phyloP scores from a whole-genome alignment of 495 filamentous ascomycete genomes.

The Aspergillus hancockii region DNA sequence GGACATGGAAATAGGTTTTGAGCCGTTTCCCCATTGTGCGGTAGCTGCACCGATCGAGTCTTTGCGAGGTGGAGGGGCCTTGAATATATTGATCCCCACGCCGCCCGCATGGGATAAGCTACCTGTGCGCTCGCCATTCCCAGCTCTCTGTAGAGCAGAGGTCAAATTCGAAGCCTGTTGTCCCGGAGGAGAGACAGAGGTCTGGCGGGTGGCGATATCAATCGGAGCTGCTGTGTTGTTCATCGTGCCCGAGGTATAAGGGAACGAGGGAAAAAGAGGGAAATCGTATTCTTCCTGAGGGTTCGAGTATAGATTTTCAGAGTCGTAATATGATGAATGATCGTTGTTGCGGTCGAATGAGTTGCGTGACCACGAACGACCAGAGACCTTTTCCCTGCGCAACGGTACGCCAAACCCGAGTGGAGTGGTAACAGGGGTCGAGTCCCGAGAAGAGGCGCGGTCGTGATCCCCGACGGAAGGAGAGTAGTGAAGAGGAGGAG shows the following conservation, averaged over 20 bases:
- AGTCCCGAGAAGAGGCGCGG: slow-evolving; percentile 44
- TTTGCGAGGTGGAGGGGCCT: slow-evolving; percentile 57
- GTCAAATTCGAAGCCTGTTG: slow-evolving; percentile 64
- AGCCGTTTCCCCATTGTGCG: slow-evolving; percentile 66
- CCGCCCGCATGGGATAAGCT: slow-evolving; percentile 45
- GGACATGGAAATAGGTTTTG: slow-evolving; percentile 83
- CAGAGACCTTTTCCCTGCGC: slow-evolving; percentile 40
- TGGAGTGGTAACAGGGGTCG: slow-evolving; percentile 44
- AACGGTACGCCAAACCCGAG: slow-evolving; percentile 44
- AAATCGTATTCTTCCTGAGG: slow-evolving; percentile 39
- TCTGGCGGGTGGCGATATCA: slow-evolving; percentile 64
- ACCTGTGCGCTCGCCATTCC: slow-evolving; percentile 42
- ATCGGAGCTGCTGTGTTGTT: slow-evolving; percentile 58
- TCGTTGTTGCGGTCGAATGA: slow-evolving; percentile 13
- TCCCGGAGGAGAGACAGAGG: slow-evolving; percentile 61
- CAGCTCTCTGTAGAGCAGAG: slow-evolving; percentile 55
- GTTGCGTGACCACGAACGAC: slow-evolving; percentile 19
- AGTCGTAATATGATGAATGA: slow-evolving; percentile 17
- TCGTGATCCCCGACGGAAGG: slow-evolving; percentile 41
- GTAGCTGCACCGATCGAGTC: slow-evolving; percentile 67
- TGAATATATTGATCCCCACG: slow-evolving; percentile 58
- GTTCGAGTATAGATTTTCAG: slow-evolving; percentile 7
- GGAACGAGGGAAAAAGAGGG: slow-evolving; percentile 45
- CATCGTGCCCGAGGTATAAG: slow-evolving; percentile 42
- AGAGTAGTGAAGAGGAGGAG: slow-evolving; percentile 43